Base-by-base conservation (phyloP, 1,284 basidiomycete genomes). In the Ustilago curta region DNA sequence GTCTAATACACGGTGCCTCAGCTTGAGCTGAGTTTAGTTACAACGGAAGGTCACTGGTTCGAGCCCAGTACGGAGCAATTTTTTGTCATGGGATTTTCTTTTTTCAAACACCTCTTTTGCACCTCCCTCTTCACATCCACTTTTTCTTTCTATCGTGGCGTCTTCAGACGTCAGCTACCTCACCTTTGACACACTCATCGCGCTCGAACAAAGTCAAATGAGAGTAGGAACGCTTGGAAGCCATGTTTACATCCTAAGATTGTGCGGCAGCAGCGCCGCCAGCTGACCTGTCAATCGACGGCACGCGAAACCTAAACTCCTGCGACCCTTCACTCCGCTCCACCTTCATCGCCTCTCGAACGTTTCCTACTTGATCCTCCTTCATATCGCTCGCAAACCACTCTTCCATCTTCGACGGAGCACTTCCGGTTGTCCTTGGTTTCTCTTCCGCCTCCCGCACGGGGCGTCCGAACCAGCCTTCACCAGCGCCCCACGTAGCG, bases 41-140 rank as follows among this genome's bases (percentile, higher is more conserved):
- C 58, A 74, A 74, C 71, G 44, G 66, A 74, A 74, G 71, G 71
- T 74, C 71, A 69, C 71, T 70, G 62, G 71, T 74, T 74, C 66
- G 71, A 74, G 71, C 71, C 71, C 66, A 74, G 71, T 69, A 74
- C 66, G 66, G 70, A 47, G 70, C 70, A 72, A n/a, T 45, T 44
- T 27, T 59, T 59, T 64, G 60, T 49, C 43, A 3, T 3, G 1
- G 8, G 3, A 9, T 56, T 29, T 37, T 55, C 32, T 44, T 40
- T 18, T 8, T n/a, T n/a, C 32, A 31, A 32, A 32, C 31, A 8
- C 31, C 11, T 12, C 31, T 32, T 2, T 12, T n/a, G n/a, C n/a
- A n/a, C n/a, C n/a, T 12, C 35, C 16, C 35, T 37, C 35, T 14
- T 37, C 35, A 16, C 35, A 37, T 14, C 4, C 35, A 27, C 7